Conservation (phyloP, 1,139 yeast genomes). For the Pichia sp. region DNA sequence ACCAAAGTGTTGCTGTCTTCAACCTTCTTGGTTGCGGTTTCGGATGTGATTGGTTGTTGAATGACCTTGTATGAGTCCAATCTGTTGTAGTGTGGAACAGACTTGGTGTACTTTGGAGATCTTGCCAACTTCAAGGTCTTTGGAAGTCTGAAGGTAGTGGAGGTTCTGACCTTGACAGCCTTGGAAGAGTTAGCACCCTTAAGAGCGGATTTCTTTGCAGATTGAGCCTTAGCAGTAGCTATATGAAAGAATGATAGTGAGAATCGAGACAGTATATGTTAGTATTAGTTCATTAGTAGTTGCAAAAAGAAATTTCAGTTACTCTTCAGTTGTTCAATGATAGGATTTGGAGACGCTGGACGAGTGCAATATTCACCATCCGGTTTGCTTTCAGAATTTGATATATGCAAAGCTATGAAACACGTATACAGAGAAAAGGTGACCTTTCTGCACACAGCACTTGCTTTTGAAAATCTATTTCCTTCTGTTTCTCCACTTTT, state of each 20-base stretch:
- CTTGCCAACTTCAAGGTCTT: constrained; percentile 93
- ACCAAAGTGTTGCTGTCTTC: constrained; percentile 99
- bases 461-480: background rate
- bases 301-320: background rate
- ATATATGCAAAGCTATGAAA: too few species aligned
- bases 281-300: background rate
- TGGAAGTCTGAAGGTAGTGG: constrained; percentile 96
- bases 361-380: too few species aligned
- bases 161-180: constrained; percentile 90
- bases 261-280: background rate
- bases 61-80: constrained; percentile 94
- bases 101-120: constrained; percentile 92
- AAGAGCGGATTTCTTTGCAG: constrained; percentile 98
- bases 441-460: too few species aligned
- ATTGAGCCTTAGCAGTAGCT: constrained; percentile 64
- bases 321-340: too few species aligned
- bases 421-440: too few species aligned
- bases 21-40: constrained; percentile 99
- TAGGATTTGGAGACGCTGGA: too few species aligned
- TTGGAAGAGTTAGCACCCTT: constrained; percentile 95
- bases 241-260: background rate
- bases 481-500: background rate
- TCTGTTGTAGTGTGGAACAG: constrained; percentile 97
- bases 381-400: too few species aligned
- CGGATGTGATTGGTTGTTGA: constrained; percentile 94